Evolutionary conservation across 805 yeast genomes (phyloP).

Genomic region (Candida nonsorbophila): DNA sequence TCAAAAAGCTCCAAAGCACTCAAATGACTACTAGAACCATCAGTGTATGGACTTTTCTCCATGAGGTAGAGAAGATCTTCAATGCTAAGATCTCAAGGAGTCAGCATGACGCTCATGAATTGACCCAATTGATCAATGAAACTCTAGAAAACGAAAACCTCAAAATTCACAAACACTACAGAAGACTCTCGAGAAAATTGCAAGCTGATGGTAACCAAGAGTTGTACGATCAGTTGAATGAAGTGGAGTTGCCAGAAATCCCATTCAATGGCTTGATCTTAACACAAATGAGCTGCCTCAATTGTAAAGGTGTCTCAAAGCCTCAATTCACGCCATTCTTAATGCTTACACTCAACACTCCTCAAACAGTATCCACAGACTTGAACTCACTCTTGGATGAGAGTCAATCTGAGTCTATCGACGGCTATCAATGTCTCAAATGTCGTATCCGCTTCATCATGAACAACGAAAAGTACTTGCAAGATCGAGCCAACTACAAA

Average conservation of each 20-base stretch:
- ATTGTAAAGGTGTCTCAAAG: conserved; percentile 59
- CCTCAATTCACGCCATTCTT: conserved; percentile 56
- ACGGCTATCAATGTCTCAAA: conserved; percentile 72
- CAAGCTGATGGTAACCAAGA: conserved; percentile 2
- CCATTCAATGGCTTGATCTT: conserved; percentile 69
- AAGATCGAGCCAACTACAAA: too few relatives aligned
- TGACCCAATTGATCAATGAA: conserved; percentile 76
- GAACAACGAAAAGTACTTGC: conserved; percentile 19
- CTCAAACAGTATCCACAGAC: conserved; percentile 44
- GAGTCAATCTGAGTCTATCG: conserved; percentile 62
- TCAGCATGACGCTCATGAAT: conserved; percentile 95
- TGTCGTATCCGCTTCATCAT: conserved; percentile 48
- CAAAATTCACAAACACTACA: conserved; percentile 31
- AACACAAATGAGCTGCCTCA: conserved; percentile 64
- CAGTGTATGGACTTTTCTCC: conserved; percentile 77
- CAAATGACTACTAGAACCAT: conserved; percentile 47
- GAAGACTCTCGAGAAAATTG: conserved; percentile 10
- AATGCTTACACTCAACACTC: conserved; percentile 72
- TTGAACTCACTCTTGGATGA: conserved; percentile 52
- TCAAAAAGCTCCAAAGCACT: conserved; percentile 59
- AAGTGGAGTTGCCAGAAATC: conserved; percentile 47
- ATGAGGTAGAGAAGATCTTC: conserved; percentile 65
- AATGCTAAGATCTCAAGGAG: conserved; percentile 64
- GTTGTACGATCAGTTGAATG: conserved; percentile 11
- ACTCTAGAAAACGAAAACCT: conserved; percentile 65